Evolutionary conservation across 352 stramenopile species (phyloP), one percentile per base, ranked within the genome.

Genomic region (Pythium phragmitis): DNA sequence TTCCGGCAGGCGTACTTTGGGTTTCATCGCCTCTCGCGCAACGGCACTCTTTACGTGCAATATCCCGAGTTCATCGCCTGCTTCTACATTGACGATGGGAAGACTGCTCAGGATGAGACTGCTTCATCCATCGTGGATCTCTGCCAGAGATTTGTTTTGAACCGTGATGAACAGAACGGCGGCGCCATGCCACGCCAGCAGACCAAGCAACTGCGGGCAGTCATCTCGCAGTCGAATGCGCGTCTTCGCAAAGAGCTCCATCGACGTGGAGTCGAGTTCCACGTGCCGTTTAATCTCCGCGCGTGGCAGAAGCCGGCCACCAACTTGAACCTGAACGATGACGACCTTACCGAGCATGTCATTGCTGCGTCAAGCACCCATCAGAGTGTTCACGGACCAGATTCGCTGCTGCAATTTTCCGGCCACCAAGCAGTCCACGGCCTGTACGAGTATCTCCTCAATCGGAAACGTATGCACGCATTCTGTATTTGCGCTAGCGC

Each of bases 391-490:
- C 79, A 86, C 48, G 80, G 84, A 2, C 67, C 73, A 1, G 82
- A 91, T 60, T 91, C 84, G 16, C 64, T 92, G 26, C 61, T 92
- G 14, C 68, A 76, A 17, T 92, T 92, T 37, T 60, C 76, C 17
- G 84, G 78, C 4, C 81, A 92, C 43, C 60, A 87, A 16, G 68
- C 76, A 17, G 79, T 90, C 4, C 84, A 92, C 19, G 81, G 81
- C 14, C 69, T 92, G 14, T 92, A 81, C 61, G 84, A 92, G 55
- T 92, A 85, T 60, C 73, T 92, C 3, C 73, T 92, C 63, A 92
- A 92, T 60, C 76, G 79, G 60, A 77, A 86, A 50, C 84, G 84
- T 92, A 77, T 21, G 83, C 26, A 30, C 26, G 26, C 26, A 30
- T 30, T 30, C 26, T 30, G 26, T 30, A 1, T 30, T 30, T 30